These are phyloP conservation scores for Aquanectria penicillioides DNA, from an alignment of 2,329 filamentous ascomycete genomes.

Conservation along the genomic window DNA sequence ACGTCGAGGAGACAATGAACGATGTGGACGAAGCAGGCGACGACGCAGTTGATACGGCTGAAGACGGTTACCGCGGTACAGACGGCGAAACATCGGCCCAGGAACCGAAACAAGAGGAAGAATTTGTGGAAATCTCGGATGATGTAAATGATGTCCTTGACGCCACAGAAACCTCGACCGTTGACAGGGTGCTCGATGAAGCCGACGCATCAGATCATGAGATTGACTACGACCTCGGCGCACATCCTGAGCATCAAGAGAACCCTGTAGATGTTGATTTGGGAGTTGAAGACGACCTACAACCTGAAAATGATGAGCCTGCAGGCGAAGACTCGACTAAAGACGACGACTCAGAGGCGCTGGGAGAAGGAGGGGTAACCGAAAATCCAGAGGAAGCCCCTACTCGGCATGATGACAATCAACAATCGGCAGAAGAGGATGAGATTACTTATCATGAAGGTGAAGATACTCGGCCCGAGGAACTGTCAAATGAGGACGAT, in stretches of 20 bases:
- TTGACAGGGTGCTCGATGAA: no score
- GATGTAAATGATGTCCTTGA: constrained; percentile 14
- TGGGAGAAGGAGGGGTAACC: constrained; percentile 5
- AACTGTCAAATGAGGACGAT: constrained; percentile 6
- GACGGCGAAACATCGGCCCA: constrained; percentile 7
- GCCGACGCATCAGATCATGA: constrained; percentile 36
- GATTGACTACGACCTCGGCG: constrained; percentile 45
- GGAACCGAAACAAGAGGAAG: constrained; percentile 13
- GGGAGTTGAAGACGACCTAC: constrained; percentile 20
- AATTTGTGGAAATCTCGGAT: constrained; percentile 9
- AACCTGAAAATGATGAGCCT: neutral
- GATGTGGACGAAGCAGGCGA: constrained; percentile 15
- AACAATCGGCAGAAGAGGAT: constrained; percentile 20
- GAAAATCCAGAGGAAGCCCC: constrained; percentile 1
- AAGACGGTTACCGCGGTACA: constrained; percentile 1
- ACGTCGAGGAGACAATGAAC: constrained; percentile 20
- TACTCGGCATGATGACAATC: neutral
- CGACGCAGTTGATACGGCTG: constrained; percentile 22
- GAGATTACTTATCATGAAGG: constrained; percentile 32
- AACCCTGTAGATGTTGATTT: constrained; percentile 1
- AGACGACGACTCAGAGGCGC: constrained; percentile 1
- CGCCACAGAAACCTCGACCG: no score
- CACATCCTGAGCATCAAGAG: constrained; percentile 30
- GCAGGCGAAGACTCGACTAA: neutral
- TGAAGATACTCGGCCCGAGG: constrained; percentile 15